These are phyloP conservation scores for Austroboletus festivus DNA, from an alignment of 768 basidiomycete genomes.

Conservation along the genomic window DNA sequence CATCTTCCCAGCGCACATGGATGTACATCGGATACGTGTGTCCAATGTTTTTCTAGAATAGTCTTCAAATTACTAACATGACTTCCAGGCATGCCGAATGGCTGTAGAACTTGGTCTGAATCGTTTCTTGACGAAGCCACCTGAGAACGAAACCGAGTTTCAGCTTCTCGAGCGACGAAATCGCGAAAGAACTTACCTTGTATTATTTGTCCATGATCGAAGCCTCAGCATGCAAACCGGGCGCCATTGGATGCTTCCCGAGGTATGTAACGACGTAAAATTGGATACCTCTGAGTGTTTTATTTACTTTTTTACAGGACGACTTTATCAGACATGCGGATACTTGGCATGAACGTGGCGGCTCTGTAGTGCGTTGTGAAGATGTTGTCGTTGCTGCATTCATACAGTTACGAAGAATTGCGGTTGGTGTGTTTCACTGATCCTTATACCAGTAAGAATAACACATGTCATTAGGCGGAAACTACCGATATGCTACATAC, in stretches of 20 bases:
- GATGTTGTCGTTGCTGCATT: slow-evolving; percentile 80
- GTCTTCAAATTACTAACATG: slow-evolving; percentile 1
- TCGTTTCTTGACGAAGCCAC: slow-evolving; percentile 56
- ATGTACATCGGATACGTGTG: slow-evolving; percentile 82
- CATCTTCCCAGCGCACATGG: slow-evolving; percentile 65
- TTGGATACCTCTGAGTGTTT: slow-evolving; percentile 8
- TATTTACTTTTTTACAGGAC: slow-evolving; percentile 37
- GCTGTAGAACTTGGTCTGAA: slow-evolving; percentile 82
- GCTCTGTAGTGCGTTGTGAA: slow-evolving; percentile 57
- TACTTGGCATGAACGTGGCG: slow-evolving; percentile 68
- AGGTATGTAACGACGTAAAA: slow-evolving; percentile 37
- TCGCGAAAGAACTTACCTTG: slow-evolving; percentile 81
- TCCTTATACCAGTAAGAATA: not conserved
- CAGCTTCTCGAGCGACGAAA: slow-evolving; percentile 76
- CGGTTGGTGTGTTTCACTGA: slow-evolving; percentile 45
- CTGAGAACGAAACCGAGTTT: slow-evolving; percentile 57
- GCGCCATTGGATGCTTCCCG: slow-evolving; percentile 84
- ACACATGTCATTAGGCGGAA: slow-evolving; percentile 51
- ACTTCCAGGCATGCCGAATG: slow-evolving; percentile 74
- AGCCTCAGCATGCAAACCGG: slow-evolving; percentile 86
- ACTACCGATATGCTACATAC: slow-evolving; percentile 71
- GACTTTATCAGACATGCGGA: slow-evolving; percentile 68
- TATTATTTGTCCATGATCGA: slow-evolving; percentile 83
- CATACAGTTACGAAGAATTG: slow-evolving; percentile 72
- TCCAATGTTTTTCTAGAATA: slow-evolving; percentile 10